Evolutionary conservation across 2,329 filamentous ascomycete species (phyloP).

Genomic region (Aspergillus sp.): DNA sequence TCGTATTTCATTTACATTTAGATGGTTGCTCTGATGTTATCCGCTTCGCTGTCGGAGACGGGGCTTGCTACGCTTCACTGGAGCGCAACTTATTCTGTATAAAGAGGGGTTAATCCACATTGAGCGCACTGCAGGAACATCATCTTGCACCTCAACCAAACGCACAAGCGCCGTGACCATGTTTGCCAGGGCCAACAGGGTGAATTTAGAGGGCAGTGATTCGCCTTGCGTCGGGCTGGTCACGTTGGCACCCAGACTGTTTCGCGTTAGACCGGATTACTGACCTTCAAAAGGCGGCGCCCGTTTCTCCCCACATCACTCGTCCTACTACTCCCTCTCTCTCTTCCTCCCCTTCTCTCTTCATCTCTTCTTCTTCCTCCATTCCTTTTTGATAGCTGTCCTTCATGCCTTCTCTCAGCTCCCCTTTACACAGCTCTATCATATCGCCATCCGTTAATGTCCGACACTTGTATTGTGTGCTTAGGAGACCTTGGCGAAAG

Average conservation of each 20-base stretch:
- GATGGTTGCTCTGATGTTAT: background rate
- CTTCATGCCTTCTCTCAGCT: conserved; percentile 41
- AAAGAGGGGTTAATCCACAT: conserved; percentile 2
- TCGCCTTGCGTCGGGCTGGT: conserved; percentile 21
- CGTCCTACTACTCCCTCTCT: conserved; percentile 19
- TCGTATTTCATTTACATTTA: background rate
- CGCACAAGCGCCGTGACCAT: conserved; percentile 1
- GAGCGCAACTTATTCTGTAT: background rate
- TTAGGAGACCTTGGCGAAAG: conserved; percentile 66
- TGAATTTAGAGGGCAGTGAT: conserved; percentile 16
- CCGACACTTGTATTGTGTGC: conserved; percentile 70
- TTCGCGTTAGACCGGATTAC: conserved; percentile 38
- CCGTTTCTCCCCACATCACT: conserved; percentile 32
- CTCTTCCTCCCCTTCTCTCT: conserved; percentile 23
- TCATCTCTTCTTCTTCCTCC: conserved; percentile 15
- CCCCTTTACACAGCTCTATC: conserved; percentile 28
- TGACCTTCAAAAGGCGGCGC: conserved; percentile 43
- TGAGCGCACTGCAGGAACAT: conserved; percentile 8
- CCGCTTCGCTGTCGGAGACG: background rate
- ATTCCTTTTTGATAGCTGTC: conserved; percentile 26
- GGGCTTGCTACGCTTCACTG: background rate
- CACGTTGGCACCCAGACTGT: conserved; percentile 38
- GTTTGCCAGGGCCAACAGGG: conserved; percentile 1
- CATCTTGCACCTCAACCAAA: conserved; percentile 3
- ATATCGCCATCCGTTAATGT: conserved; percentile 49